phyloP scores from a whole-genome alignment of 2,329 filamentous ascomycete species.

The Phialophora tarda region DNA sequence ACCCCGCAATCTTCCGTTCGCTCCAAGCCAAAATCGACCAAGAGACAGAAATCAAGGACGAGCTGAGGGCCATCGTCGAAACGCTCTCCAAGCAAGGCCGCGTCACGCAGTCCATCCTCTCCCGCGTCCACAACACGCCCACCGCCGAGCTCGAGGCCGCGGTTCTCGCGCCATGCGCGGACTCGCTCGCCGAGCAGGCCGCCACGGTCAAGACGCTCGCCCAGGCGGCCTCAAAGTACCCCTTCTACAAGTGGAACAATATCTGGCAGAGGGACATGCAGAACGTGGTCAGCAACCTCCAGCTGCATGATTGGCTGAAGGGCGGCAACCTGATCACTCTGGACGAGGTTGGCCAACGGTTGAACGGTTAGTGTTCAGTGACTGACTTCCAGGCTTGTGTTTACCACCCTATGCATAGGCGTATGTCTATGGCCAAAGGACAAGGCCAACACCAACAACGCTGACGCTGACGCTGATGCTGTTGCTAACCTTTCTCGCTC shows the following conservation, averaged over 20 bases:
- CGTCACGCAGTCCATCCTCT: constrained; percentile 80
- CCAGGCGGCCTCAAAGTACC: constrained; percentile 77
- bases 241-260: constrained; percentile 97
- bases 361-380: constrained; percentile 65
- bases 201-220: constrained; percentile 73
- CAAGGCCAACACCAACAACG: too few species aligned
- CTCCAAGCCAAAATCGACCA: constrained; percentile 90
- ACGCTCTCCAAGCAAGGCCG: constrained; percentile 80
- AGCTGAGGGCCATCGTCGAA: constrained; percentile 80
- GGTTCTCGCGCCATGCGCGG: constrained; percentile 72
- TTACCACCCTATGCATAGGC: background rate
- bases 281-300: constrained; percentile 80
- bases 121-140: constrained; percentile 86
- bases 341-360: constrained; percentile 79
- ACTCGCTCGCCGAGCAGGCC: constrained; percentile 73
- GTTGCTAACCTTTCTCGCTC: background rate
- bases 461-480: background rate
- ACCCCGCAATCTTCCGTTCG: constrained; percentile 82
- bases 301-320: constrained; percentile 59
- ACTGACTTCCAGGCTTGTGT: constrained; percentile 6
- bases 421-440: background rate
- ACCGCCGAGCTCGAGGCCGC: constrained; percentile 66
- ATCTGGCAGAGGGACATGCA: constrained; percentile 87
- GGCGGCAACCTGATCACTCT: constrained; percentile 77
- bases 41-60: constrained; percentile 79